Percentiles rank a stretch among this genome's conserved stretches.
Conservation (phyloP, 495 filamentous ascomycete genomes). For the Trichoderma reesei region DNA sequence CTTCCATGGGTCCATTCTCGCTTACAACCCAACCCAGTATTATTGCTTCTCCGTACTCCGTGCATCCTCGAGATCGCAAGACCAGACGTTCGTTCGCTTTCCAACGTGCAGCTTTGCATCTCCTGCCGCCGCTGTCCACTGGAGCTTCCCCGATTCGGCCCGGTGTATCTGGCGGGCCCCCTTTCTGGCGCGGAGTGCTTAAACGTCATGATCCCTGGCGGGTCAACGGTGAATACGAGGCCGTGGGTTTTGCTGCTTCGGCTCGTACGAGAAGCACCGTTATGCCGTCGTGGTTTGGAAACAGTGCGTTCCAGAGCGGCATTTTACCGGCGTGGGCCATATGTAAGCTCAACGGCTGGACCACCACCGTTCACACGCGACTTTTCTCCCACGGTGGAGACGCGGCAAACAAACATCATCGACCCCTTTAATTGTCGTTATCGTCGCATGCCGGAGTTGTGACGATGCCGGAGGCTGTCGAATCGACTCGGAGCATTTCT, state of each 20-base stretch:
- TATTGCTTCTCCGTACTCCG: neutral
- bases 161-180: neutral
- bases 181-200: neutral
- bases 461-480: neutral
- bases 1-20: neutral
- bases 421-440: neutral
- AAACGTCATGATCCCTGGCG: slow-evolving; percentile 6
- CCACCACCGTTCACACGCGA: neutral
- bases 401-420: slow-evolving; percentile 4
- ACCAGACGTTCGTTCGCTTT: neutral
- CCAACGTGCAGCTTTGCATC: neutral
- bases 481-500: neutral
- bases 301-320: neutral
- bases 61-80: neutral
- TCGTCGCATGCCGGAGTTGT: neutral
- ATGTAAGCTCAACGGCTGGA: no score
- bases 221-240: neutral
- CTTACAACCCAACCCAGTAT: neutral
- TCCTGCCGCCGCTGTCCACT: neutral
- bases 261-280: neutral
- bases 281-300: neutral
- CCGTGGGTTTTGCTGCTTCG: neutral
- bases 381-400: slow-evolving; percentile 5
- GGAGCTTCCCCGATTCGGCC: neutral
- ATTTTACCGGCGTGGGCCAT: neutral